Evolutionary conservation across 2,329 filamentous ascomycete genomes (phyloP), one percentile per base, ranked within the genome.

Genomic region (Dothideomycetes sp.): DNA sequence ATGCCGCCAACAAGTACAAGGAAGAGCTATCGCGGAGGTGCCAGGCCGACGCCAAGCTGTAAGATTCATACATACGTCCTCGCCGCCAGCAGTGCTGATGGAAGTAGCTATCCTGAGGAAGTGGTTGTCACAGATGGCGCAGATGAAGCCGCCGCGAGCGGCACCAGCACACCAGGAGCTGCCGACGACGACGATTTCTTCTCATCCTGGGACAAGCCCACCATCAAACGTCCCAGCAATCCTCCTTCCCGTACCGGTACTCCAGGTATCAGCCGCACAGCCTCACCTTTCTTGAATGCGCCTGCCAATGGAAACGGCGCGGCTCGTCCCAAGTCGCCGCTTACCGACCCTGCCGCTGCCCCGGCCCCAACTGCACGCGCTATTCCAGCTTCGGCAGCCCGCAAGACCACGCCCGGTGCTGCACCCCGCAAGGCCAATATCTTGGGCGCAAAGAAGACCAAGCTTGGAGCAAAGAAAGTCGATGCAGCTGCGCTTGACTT

Each of bases 181-280:
- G 87, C 94, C 51, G 72, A 76, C 16, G 80, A 82, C 15, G 88
- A 95, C 56, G 91, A 96, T 61, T 98, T 98, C 71, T 98, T 98
- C 67, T 94, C 89, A 8, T 95, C 87, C 1, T 98, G 89, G 91
- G 91, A 96, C 58, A 95, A 96, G 68, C 91, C 91, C 16, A 77
- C 87, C 4, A 93, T 98, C 66, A 98, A 96, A 73, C 80, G 87
- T 53, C 89, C 89, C 24, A 95, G 86, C 49, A 94, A 94, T 51
- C 89, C 91, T 12, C 76, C 91, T 30, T 95, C 89, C 25, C 82
- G 91, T 56, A 91, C 85, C 30, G 80, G 78, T 37, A 96, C 91
- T 3, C 89, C 89, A 11, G 29, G 33, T 9, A 73, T 84, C 51
- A 82, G 82, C 54, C 82, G 88, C 52, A 88, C 83, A 9, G 76